Percentiles rank a stretch among this genome's conserved stretches.
Conservation (phyloP, 2,329 filamentous ascomycete species). For the Penicillium italicum region DNA sequence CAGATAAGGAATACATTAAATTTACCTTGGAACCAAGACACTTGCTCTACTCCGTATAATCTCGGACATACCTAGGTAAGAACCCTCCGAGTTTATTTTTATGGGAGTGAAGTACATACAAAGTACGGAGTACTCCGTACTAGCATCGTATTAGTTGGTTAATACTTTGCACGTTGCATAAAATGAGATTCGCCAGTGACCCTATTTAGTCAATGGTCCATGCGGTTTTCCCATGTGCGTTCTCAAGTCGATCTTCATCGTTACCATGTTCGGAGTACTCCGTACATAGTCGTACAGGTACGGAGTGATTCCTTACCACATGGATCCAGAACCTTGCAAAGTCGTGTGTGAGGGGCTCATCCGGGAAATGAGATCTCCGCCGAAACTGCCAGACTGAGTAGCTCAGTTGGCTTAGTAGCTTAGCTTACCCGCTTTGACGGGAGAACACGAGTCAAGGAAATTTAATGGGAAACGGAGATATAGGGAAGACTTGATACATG, state of each 20-base stretch:
- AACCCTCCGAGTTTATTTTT: background rate
- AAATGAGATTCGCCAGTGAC: background rate
- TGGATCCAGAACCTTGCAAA: background rate
- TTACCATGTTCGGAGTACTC: too few species aligned
- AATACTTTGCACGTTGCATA: background rate
- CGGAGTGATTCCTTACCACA: constrained; percentile 1
- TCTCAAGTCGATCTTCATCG: background rate
- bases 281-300: background rate
- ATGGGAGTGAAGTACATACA: too few species aligned
- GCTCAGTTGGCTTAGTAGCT: background rate
- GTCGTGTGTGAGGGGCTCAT: background rate
- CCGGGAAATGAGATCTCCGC: constrained; percentile 5
- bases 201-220: background rate
- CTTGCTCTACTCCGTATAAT: background rate
- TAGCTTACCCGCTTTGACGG: background rate
- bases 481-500: too few species aligned
- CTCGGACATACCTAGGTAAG: background rate
- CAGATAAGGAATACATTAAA: too few species aligned
- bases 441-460: background rate
- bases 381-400: constrained; percentile 2
- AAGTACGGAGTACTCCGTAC: too few species aligned
- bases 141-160: too few species aligned
- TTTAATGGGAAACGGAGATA: background rate
- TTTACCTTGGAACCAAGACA: too few species aligned
- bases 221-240: background rate